A percentile compares a stretch with the other conserved stretches of the same genome.
Conservation (phyloP, 176 grass and related monocot species). For the Stipa capillata region DNA sequence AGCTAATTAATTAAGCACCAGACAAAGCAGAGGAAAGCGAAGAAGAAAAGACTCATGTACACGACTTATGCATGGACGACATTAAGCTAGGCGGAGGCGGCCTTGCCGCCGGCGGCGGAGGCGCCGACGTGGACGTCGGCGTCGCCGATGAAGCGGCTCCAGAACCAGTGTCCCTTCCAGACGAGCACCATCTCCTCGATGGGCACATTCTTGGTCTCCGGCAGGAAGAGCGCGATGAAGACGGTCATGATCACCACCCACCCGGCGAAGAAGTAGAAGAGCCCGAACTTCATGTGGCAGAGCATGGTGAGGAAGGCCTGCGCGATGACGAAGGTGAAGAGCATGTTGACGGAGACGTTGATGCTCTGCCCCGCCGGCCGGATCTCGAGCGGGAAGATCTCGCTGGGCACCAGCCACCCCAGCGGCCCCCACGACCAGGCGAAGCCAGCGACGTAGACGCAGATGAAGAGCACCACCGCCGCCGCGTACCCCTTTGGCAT, state of each 20-base stretch:
- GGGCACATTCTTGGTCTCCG: slow-evolving; percentile 96
- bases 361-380: slow-evolving; percentile 94
- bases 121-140: slow-evolving; percentile 42
- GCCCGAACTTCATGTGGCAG: slow-evolving; percentile 83
- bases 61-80: neutral
- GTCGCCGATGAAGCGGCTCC: slow-evolving; percentile 57
- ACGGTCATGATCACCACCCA: slow-evolving; percentile 93
- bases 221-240: slow-evolving; percentile 81
- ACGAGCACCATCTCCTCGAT: slow-evolving; percentile 97
- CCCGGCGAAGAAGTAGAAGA: slow-evolving; percentile 94
- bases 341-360: slow-evolving; percentile 94
- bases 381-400: slow-evolving; percentile 99
- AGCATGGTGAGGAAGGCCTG: slow-evolving; percentile 88
- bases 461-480: slow-evolving; percentile 81
- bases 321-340: slow-evolving; percentile 93
- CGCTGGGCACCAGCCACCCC: slow-evolving; percentile 90
- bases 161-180: slow-evolving; percentile 90
- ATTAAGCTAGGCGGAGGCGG: neutral
- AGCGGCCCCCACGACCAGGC: slow-evolving; percentile 97
- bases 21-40: neutral
- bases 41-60: neutral
- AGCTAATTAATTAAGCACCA: neutral
- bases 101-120: neutral
- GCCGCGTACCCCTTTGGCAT: slow-evolving; percentile 64
- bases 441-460: slow-evolving; percentile 81